Evolutionary conservation across 805 yeast genomes (phyloP), one percentile per base, ranked within the genome.

Genomic region (Hanseniaspora occidentalis): DNA sequence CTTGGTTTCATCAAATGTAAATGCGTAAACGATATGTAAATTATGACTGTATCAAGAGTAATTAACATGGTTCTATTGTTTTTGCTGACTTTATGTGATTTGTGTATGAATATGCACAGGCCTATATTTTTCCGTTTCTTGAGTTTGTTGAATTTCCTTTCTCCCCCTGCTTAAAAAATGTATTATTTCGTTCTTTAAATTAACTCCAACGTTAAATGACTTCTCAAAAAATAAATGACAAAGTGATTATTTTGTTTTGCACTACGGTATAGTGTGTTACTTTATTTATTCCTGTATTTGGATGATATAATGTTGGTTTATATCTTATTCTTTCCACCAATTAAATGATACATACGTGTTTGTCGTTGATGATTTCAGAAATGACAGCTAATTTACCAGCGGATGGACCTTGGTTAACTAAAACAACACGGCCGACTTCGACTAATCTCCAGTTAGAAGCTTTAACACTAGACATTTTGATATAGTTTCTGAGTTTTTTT

Each of bases 361-460:
- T 88, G 79, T 92, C 96, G 79, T 92, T 97, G 66, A 92, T 84
- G 75, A 92, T 84, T 78, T 92, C 98, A 64, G 88, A 97, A 63
- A 92, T 80, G 66, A 95, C 74, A 62, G 97, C 99, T 66, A 92
- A 79, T 72, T 85, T 84, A 58, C 82, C 82, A 51, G 77, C 68
- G 59, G 60, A 62, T 50, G 68, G 65, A 62, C 84, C 84, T 70
- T 80, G 75, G 80, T 77, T 76, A 66, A 89, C 67, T 65, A 89
- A 81, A 69, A 88, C 95, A 67, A 92, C 84, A 77, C 99, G 95
- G 70, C 98, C 98, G 66, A 88, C 84, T 79, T 89, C 96, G 69
- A 92, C 98, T 66, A 77, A 79, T 84, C 96, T 85, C 97, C 97
- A 92, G 89, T 84, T 84, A 69, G 95, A 75, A 68, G 95, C 84